phyloP scores from a whole-genome alignment of 306 rosid genomes.

The Echinosophora koreensis region DNA sequence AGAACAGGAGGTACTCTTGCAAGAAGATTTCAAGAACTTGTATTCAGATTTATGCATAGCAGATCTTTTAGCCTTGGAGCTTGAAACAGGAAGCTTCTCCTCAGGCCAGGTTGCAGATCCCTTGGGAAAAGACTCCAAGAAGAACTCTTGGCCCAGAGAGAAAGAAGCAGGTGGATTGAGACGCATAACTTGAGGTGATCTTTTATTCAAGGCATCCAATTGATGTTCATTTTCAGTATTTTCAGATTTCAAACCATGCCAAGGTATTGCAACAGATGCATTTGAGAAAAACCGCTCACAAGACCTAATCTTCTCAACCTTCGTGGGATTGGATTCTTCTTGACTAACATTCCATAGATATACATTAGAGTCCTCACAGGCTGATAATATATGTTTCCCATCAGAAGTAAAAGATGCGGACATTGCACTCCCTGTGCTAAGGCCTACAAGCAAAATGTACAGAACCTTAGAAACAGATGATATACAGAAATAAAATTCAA shows the following conservation, averaged over 20 bases:
- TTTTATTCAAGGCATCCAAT: conserved; percentile 51
- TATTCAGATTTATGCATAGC: conserved; percentile 68
- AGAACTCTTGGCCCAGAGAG: conserved; percentile 71
- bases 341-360: conserved; percentile 75
- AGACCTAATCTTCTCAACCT: conserved; percentile 56
- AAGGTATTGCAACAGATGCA: conserved; percentile 67
- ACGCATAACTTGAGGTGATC: conserved; percentile 49
- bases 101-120: conserved; percentile 99
- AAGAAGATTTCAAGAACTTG: conserved; percentile 83
- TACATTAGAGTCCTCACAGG: conserved; percentile 88
- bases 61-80: conserved; percentile 57
- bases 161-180: conserved; percentile 65
- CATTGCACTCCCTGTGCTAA: conserved; percentile 62
- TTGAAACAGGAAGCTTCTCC: conserved; percentile 86
- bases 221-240: conserved; percentile 50
- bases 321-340: conserved; percentile 46
- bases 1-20: conserved; percentile 69
- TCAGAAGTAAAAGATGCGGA: conserved; percentile 86
- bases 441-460: conserved; percentile 60
- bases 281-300: conserved; percentile 61
- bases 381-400: conserved; percentile 91
- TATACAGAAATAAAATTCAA: conserved; percentile 13
- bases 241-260: conserved; percentile 65
- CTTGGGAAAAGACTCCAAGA: conserved; percentile 77
- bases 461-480: conserved; percentile 44